Conservation (phyloP, 208 protist genomes). For the Hexamita inflata region DNA sequence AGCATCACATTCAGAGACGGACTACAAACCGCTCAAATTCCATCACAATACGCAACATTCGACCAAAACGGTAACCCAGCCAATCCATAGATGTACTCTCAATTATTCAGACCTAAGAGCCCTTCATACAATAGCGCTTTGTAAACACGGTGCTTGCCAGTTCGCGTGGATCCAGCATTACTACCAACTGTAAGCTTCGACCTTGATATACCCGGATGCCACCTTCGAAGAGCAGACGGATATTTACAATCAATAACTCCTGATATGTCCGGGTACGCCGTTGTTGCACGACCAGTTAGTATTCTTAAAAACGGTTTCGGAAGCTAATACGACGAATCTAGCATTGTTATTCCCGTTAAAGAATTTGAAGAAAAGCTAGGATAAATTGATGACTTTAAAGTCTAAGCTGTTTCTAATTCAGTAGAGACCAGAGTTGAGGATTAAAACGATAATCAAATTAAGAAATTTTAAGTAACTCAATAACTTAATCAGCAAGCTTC, state of each 20-base stretch:
- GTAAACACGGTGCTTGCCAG: conserved; percentile 11
- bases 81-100: background rate
- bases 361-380: conserved; percentile 12
- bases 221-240: background rate
- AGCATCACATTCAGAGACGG: conserved; percentile 11
- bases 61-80: conserved; percentile 8
- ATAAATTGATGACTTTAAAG: no score
- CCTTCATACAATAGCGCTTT: background rate
- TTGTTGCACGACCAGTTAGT: background rate
- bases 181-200: conserved; percentile 16
- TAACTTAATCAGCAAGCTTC: no score
- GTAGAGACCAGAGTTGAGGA: no score
- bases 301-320: background rate
- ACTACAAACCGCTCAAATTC: conserved; percentile 15
- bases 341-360: background rate
- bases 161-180: background rate
- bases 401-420: no score
- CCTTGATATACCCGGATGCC: background rate
- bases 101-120: conserved; percentile 3
- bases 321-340: background rate
- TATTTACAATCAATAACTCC: background rate
- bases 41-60: conserved; percentile 22
- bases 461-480: no score
- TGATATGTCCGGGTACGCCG: background rate
- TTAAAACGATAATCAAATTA: no score